Percentiles rank a stretch among this genome's conserved stretches.
Evolutionary conservation across 2,329 filamentous ascomycete species (phyloP).

Genomic region (Microsporum audouinii): DNA sequence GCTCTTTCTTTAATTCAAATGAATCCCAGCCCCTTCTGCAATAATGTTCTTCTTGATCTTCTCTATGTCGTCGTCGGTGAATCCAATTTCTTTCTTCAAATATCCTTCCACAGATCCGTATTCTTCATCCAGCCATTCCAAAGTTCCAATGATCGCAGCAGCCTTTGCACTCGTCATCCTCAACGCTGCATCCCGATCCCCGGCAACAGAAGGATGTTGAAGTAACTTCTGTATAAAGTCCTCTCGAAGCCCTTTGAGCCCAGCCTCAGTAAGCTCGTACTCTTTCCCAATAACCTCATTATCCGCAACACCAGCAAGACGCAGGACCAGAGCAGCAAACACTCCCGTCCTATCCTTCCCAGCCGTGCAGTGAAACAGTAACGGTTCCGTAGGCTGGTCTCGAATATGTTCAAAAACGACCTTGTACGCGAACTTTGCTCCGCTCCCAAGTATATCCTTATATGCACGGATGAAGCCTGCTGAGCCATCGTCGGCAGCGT

Average conservation of each 20-base stretch:
- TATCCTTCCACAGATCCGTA: slow-evolving; percentile 57
- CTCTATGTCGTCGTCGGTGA: slow-evolving; percentile 46
- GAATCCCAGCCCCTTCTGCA: slow-evolving; percentile 21
- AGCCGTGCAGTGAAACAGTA: slow-evolving; percentile 62
- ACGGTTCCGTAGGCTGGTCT: slow-evolving; percentile 34
- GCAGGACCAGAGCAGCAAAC: slow-evolving; percentile 53
- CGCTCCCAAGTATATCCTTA: slow-evolving; percentile 56
- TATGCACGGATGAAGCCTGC: slow-evolving; percentile 57
- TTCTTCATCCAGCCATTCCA: slow-evolving; percentile 45
- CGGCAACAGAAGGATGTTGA: slow-evolving; percentile 40
- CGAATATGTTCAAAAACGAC: slow-evolving; percentile 52
- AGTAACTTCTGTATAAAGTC: slow-evolving; percentile 40
- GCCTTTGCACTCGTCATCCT: slow-evolving; percentile 36
- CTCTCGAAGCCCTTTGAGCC: slow-evolving; percentile 37
- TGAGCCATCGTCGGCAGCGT: slow-evolving; percentile 46
- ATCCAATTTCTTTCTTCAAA: slow-evolving; percentile 46
- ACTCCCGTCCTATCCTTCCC: slow-evolving; percentile 70
- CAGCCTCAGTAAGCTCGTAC: slow-evolving; percentile 21
- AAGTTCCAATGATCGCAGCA: slow-evolving; percentile 42
- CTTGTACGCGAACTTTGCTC: slow-evolving; percentile 43
- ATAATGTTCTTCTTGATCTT: slow-evolving; percentile 39
- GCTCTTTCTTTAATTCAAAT: background rate
- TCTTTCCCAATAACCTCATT: slow-evolving; percentile 41
- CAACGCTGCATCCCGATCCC: slow-evolving; percentile 33
- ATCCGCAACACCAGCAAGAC: slow-evolving; percentile 51